Percentiles rank a stretch among this genome's conserved stretches.
Evolutionary conservation across 306 rosid genomes (phyloP).

Genomic region (Adenanthera pavonina): DNA sequence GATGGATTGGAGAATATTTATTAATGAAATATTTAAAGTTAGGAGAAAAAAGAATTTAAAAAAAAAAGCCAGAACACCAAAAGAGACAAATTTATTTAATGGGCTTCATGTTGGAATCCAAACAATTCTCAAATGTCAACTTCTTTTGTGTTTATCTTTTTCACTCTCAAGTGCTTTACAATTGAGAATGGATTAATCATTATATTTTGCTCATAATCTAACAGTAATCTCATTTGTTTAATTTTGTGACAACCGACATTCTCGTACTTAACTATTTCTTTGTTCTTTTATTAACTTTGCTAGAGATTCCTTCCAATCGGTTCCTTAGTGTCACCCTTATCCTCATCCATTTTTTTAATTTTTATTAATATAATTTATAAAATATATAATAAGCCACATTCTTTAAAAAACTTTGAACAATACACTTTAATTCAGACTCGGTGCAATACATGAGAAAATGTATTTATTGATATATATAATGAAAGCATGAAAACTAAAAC

Average conservation of each 20-base stretch:
- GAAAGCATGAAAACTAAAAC: too few relatives aligned
- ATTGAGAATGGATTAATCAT: background rate
- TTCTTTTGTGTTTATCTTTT: background rate
- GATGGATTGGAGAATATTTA: background rate
- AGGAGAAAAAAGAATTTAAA: background rate
- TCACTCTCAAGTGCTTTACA: background rate
- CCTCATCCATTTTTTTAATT: constrained; percentile 9
- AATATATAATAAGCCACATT: too few relatives aligned
- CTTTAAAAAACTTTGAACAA: too few relatives aligned
- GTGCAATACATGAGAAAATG: too few relatives aligned
- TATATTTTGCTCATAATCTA: background rate
- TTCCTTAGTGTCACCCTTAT: constrained; percentile 34
- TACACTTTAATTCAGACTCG: too few relatives aligned
- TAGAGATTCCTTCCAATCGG: constrained; percentile 32
- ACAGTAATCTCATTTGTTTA: constrained; percentile 30
- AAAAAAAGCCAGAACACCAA: background rate
- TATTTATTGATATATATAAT: background rate
- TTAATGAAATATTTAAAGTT: background rate
- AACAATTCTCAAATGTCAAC: background rate
- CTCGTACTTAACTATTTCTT: constrained; percentile 2
- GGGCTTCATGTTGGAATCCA: background rate
- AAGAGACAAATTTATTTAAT: background rate
- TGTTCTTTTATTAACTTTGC: background rate
- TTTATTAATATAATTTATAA: too few relatives aligned
- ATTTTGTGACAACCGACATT: constrained; percentile 39